phyloP scores from a whole-genome alignment of 306 rosid genomes.

The Vachellia pachyceras region DNA sequence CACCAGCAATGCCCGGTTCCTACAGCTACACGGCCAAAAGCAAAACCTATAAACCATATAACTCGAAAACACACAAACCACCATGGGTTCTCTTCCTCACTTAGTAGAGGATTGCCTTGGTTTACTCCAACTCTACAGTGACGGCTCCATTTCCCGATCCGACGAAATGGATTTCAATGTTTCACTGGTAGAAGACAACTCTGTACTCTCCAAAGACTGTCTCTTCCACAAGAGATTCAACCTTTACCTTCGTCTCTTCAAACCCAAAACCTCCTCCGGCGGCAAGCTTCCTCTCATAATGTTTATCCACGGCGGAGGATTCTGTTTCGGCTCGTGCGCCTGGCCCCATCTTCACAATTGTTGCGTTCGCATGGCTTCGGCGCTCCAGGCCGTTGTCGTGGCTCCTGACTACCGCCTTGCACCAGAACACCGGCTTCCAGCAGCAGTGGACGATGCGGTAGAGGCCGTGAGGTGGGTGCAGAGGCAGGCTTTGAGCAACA shows the following conservation, averaged over 20 bases:
- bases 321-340: constrained; percentile 75
- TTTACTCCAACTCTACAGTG: constrained; percentile 75
- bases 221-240: constrained; percentile 56
- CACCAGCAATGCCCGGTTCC: neutral
- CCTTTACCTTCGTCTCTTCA: constrained; percentile 77
- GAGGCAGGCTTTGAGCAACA: constrained; percentile 49
- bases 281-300: constrained; percentile 48
- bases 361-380: constrained; percentile 65
- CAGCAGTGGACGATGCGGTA: constrained; percentile 74
- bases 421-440: constrained; percentile 83
- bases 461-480: constrained; percentile 77
- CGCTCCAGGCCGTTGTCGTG: constrained; percentile 57
- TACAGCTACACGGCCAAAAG: neutral
- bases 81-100: constrained; percentile 78
- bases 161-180: constrained; percentile 51
- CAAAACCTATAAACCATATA: neutral
- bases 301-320: constrained; percentile 90
- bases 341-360: constrained; percentile 86
- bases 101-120: constrained; percentile 95
- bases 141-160: constrained; percentile 75
- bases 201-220: constrained; percentile 62
- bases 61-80: neutral
- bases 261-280: constrained; percentile 39
- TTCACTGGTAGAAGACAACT: constrained; percentile 50
- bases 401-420: constrained; percentile 84